These are phyloP conservation scores for Ogataea methanolica DNA, from an alignment of 805 yeast genomes.

Conservation along the genomic window DNA sequence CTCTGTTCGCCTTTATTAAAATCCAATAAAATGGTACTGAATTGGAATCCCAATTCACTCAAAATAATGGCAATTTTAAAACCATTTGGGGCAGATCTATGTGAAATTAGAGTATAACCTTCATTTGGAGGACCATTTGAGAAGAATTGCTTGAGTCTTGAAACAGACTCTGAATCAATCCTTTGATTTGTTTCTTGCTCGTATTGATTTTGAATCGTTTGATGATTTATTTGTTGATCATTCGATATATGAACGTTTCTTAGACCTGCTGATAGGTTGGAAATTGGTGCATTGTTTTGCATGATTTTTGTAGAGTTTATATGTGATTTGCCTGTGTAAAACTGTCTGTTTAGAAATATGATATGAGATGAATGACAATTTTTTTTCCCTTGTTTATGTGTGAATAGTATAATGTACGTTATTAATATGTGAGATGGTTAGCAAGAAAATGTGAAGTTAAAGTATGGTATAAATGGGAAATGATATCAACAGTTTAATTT, in stretches of 20 bases:
- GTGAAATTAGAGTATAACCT: slow-evolving; percentile 81
- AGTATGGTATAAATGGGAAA: background rate
- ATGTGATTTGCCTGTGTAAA: too few relatives aligned
- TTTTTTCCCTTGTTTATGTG: background rate
- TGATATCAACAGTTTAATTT: background rate
- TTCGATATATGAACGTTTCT: slow-evolving; percentile 30
- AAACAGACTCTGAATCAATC: slow-evolving; percentile 38
- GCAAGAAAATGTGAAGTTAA: too few relatives aligned
- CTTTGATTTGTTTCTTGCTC: slow-evolving; percentile 42
- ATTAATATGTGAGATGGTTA: too few relatives aligned
- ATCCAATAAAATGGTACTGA: slow-evolving; percentile 79
- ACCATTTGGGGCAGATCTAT: slow-evolving; percentile 90
- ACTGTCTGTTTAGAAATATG: too few relatives aligned
- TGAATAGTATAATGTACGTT: background rate
- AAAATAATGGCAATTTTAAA: slow-evolving; percentile 91
- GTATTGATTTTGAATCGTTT: slow-evolving; percentile 38
- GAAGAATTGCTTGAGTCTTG: slow-evolving; percentile 67
- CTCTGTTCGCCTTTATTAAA: slow-evolving; percentile 87
- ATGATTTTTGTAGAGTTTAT: background rate
- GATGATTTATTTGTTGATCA: slow-evolving; percentile 28
- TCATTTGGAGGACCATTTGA: slow-evolving; percentile 57
- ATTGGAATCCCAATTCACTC: slow-evolving; percentile 74
- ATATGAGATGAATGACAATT: too few relatives aligned
- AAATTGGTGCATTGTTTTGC: slow-evolving; percentile 24
- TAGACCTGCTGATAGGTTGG: slow-evolving; percentile 37